Base-by-base conservation (phyloP, 2,329 filamentous ascomycete genomes). In the Scedosporium aurantiacum region DNA sequence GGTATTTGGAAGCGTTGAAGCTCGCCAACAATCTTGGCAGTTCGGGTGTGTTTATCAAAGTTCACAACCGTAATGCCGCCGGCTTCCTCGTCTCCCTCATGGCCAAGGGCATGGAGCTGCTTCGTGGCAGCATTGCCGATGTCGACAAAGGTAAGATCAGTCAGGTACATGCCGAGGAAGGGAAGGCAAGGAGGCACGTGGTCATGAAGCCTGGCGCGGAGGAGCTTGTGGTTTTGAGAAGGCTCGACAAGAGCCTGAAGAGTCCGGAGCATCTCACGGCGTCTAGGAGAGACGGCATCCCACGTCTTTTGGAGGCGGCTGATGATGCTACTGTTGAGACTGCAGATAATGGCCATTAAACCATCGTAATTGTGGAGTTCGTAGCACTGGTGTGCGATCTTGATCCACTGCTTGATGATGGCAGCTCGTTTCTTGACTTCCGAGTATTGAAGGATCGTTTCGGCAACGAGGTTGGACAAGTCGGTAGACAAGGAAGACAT, bases 381-480 rank as follows among this genome's bases (percentile, higher is more conserved):
- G 4, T 95, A 78, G 66, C 91, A 96, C 68, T 89, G 90, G 67
- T 88, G 82, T 0, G 90, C 91, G 67, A 97, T 86, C 79, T 97
- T 99, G 71, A 97, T 90, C 94, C 94, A 99, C 68, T 97, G 92
- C 77, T 99, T 97, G 76, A 99, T 94, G 60, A 91, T 84, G 1
- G 83, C 77, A 0, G 94, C 93, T 27, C 94, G 85, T 77, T 93
- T 96, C 82, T 97, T 97, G 27, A 88, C 86, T 71, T 97, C 94
- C n/a, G 89, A 82, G 62, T 91, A 82, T 61, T 90, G 85, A 14
- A 99, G 82, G 67, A 99, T 96, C 0, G 90, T 95, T 70, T 97
- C 93, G 0, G 91, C 89, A 10, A 99, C 94, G 45, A 97, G 78
- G 69, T 97, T 94, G 4, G 93, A 91, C 18, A 99, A 78, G 65